Base-by-base conservation (phyloP, 1,284 basidiomycete species). In the Ustilago sp. region DNA sequence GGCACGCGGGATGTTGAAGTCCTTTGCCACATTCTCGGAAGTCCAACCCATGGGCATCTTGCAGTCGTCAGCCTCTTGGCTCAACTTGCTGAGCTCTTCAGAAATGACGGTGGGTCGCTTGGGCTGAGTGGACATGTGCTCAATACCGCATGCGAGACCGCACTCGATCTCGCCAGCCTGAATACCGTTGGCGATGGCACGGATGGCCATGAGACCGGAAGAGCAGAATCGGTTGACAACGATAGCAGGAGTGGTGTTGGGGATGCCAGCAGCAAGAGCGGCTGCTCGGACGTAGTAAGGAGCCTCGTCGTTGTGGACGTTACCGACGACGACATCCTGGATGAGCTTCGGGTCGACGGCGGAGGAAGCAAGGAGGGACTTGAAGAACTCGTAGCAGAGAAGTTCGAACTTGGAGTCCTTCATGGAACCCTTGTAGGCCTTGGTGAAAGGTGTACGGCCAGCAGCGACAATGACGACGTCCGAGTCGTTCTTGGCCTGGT, bases 31-130 rank as follows among this genome's bases (percentile, higher is more conserved):
- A 66, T 93, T 92, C 85, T 95, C 93, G 3, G 92, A 92, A 2
- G 93, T 94, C 93, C 93, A 94, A 11, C 93, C 93, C 93, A 94
- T 94, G 31, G 92, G 92, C 86, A 90, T 91, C 55, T 68, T 71
- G 65, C 82, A 83, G 56, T 83, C 82, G 28, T 74, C 69, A 0
- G 82, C 82, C 51, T 82, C 80, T 63, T 82, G 77, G 41, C 55
- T 69, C 3, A 53, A n/a, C 28, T 52, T 60, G 54, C 38, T 58
- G 11, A 83, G 59, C 53, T 81, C 80, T n/a, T 74, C 67, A 28
- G 64, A 70, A 62, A 81, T 73, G n/a, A 51, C 52, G n/a, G 61
- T 71, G 11, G 74, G 73, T 8, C 68, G 58, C 51, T 72, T 72
- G 41, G 77, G 67, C 51, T 81, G 77, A 17, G 70, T 63, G 8